Percentiles rank a stretch among this genome's conserved stretches.
phyloP scores from a whole-genome alignment of 2,329 filamentous ascomycete species.

The Pyrenophora teres region DNA sequence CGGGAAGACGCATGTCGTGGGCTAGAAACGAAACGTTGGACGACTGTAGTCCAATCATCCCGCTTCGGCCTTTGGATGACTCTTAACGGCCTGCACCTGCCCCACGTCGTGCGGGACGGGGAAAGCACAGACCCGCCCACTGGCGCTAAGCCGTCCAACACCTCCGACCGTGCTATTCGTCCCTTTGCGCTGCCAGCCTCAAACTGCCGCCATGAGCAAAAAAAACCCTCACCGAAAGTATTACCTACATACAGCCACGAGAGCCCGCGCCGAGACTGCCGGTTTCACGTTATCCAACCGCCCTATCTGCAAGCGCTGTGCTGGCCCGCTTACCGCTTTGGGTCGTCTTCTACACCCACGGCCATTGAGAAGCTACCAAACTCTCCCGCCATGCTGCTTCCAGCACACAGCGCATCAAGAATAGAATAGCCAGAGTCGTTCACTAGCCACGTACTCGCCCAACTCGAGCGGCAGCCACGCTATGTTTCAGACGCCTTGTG shows the following conservation, averaged over 20 bases:
- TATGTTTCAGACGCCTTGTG: conserved; percentile 45
- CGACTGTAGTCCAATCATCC: conserved; percentile 38
- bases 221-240: conserved; percentile 11
- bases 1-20: conserved; percentile 29
- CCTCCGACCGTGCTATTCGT: conserved; percentile 38
- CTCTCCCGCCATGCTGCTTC: conserved; percentile 23
- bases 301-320: conserved; percentile 44
- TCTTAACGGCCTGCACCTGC: conserved; percentile 33
- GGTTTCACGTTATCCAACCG: conserved; percentile 47
- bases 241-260: not conserved
- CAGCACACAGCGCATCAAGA: conserved; percentile 22
- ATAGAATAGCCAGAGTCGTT: conserved; percentile 32
- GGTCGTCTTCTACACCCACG: conserved; percentile 29
- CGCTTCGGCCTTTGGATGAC: conserved; percentile 31
- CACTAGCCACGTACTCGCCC: conserved; percentile 43
- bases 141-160: conserved; percentile 38
- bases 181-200: conserved; percentile 31
- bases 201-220: conserved; percentile 41
- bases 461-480: conserved; percentile 26
- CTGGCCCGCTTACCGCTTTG: conserved; percentile 28
- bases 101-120: conserved; percentile 22
- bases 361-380: conserved; percentile 33
- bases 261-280: conserved; percentile 29
- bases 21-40: conserved; percentile 42
- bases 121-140: conserved; percentile 26